Base-by-base conservation (phyloP, 345 rosid species). In the Sisymbrium irio region DNA sequence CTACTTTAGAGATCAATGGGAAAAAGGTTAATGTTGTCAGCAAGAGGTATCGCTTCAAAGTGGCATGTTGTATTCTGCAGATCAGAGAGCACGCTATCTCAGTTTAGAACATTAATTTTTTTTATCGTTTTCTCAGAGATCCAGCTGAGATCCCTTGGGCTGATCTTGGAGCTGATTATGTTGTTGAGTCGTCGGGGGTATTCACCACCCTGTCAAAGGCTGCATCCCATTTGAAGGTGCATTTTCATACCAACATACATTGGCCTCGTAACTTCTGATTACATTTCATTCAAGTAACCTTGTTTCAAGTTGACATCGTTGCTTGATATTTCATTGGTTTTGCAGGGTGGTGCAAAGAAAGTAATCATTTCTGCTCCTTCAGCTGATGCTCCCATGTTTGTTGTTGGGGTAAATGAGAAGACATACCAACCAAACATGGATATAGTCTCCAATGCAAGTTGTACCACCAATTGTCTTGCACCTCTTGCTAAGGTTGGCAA, bases 321-420 rank as follows among this genome's bases (percentile, higher is more conserved):
- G 65, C 42, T 47, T 59, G 35, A 41, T 66, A 60, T 66, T 49
- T 62, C 44, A 3, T 62, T 62, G 72, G 11, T 60, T 67, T 50
- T 75, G 64, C 80, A 96, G 99, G 99, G 92, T 56, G 99, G 98
- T 66, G 97, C 99, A 28, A 90, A 82, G 82, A 96, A 96, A 72
- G 99, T 96, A 42, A 87, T 92, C 30, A 92, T 96, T 58, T 96
- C 99, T 65, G 99, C 99, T 59, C 99, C 99, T 55, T 96, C 99
- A 39, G 95, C 95, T 42, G 96, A 96, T 77, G 99, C 99, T 74
- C 99, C 99, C n/a, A 96, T 96, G 99, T 92, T 96, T 83, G 99
- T 92, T 63, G 87, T 96, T 40, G 99, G 99, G 46, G 99, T 96
- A 20, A 96, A 96, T 71, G 99, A 96, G 87, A 77, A 84, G 69